Base-by-base conservation (phyloP, 768 basidiomycete genomes). In the Asterophora parasitica region DNA sequence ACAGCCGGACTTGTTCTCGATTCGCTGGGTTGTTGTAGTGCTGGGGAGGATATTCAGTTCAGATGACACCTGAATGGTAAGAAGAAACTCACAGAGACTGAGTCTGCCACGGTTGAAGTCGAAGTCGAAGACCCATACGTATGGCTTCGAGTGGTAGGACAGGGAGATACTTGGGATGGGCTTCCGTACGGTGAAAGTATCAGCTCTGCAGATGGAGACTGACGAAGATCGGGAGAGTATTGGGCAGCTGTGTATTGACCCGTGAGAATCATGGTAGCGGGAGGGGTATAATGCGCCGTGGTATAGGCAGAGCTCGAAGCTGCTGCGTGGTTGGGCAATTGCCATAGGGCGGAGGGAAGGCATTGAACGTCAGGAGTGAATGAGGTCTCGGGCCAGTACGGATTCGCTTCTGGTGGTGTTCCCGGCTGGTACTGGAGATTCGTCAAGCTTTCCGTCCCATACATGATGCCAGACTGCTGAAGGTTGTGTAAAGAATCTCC, bases 1-100 rank as follows among this genome's bases (percentile, higher is more conserved):
- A 79, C 44, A 74, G 62, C 42, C 62, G 60, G 3, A 69, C 54
- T 53, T 79, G 76, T 30, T 77, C 68, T n/a, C 69, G 65, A 59
- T 75, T n/a, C n/a, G n/a, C n/a, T n/a, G n/a, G 69, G 5, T 69
- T 64, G 55, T 70, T 72, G 12, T 61, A 57, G 43, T 63, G n/a
- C n/a, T n/a, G n/a, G n/a, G n/a, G n/a, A n/a, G n/a, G n/a, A n/a
- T 34, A 34, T 16, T 19, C 15, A 39, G 28, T 49, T n/a, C n/a
- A n/a, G n/a, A n/a, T n/a, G n/a, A n/a, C n/a, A n/a, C n/a, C n/a
- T n/a, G n/a, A n/a, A n/a, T n/a, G n/a, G n/a, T n/a, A n/a, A n/a
- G n/a, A n/a, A n/a, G 9, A 19, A 17, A 49, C 53, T 49, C 27
- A 51, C 50, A 7, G 42, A 12, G 10, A 10, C 28, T 19, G 17